A percentile compares a stretch with the other conserved stretches of the same genome.
phyloP scores from a whole-genome alignment of 495 filamentous ascomycete species.

The Xylaria palmicola region DNA sequence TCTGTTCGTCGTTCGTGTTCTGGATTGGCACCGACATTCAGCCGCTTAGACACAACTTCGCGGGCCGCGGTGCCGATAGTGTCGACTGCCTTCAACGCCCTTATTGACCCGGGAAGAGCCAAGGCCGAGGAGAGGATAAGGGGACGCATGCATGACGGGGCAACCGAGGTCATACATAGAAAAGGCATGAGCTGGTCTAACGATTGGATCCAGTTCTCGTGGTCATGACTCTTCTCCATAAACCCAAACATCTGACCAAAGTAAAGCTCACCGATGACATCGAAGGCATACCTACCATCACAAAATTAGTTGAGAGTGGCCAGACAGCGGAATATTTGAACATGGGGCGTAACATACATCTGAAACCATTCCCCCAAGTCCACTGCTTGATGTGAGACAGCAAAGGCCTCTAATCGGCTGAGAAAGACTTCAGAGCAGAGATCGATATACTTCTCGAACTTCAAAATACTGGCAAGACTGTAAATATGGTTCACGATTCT shows the following conservation, averaged over 20 bases:
- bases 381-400: constrained; percentile 1
- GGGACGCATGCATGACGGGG: neutral
- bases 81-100: neutral
- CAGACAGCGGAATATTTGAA: neutral
- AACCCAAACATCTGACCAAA: constrained; percentile 4
- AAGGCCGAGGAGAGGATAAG: neutral
- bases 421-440: constrained; percentile 2
- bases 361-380: constrained; percentile 4
- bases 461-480: constrained; percentile 5
- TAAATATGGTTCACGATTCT: constrained; percentile 1
- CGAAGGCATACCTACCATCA: constrained; percentile 1
- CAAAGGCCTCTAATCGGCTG: neutral
- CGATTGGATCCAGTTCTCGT: constrained; percentile 1
- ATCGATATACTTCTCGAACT: constrained; percentile 2
- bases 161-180: constrained; percentile 2
- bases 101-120: neutral
- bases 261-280: constrained; percentile 3
- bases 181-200: constrained; percentile 1
- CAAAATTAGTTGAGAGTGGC: neutral
- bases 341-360: neutral
- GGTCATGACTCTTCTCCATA: constrained; percentile 4
- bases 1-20: constrained; percentile 11
- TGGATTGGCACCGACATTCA: neutral
- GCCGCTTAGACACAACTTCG: neutral
- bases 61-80: neutral